These are phyloP conservation scores for Botrytis hyacinthi DNA, from an alignment of 2,329 filamentous ascomycete species.

Conservation along the genomic window DNA sequence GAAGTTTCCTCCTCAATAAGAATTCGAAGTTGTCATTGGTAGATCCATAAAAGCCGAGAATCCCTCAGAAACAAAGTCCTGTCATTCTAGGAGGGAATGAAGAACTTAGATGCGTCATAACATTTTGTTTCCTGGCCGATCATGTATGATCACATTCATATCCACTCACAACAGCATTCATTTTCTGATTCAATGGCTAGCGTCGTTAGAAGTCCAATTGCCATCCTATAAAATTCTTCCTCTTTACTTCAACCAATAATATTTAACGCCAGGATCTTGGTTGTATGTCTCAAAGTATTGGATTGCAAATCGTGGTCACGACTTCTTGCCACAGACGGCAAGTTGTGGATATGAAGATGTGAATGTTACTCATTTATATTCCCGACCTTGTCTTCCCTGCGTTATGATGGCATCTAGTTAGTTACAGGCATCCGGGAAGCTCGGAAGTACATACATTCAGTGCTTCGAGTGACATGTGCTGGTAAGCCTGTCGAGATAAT, in stretches of 20 bases:
- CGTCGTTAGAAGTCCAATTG: background rate
- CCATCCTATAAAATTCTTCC: background rate
- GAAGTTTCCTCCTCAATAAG: background rate
- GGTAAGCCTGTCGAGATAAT: background rate
- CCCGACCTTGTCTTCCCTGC: fast-evolving
- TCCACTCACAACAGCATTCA: background rate
- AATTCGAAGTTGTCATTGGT: background rate
- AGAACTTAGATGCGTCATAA: background rate
- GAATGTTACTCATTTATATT: background rate
- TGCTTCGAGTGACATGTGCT: background rate
- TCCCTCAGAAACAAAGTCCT: background rate
- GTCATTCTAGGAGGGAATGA: no score
- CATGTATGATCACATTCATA: background rate
- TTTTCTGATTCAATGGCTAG: background rate
- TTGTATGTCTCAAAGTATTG: background rate
- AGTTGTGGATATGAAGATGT: background rate
- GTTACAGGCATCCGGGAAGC: background rate
- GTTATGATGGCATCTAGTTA: background rate
- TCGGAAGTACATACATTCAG: background rate
- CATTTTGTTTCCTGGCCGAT: background rate
- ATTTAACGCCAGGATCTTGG: background rate
- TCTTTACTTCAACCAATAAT: background rate
- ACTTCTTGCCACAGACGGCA: background rate
- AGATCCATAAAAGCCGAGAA: background rate
- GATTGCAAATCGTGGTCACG: background rate